phyloP scores from a whole-genome alignment of 1,284 basidiomycete species.

The Austroboletus novae-zelandiae region DNA sequence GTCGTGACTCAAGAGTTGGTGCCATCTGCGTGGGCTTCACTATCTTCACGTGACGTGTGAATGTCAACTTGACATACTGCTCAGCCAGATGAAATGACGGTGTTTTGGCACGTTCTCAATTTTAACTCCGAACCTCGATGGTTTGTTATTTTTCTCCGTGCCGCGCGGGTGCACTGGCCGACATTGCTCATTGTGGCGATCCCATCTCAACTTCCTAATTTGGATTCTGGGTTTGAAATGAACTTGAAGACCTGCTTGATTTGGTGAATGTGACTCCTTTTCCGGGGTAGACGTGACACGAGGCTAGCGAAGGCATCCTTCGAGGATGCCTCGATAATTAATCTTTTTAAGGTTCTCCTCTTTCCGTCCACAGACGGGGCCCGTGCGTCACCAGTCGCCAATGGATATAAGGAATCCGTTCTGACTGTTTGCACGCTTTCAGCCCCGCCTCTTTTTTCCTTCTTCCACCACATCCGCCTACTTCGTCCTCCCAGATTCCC shows the following conservation, averaged over 20 bases:
- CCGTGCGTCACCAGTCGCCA: constrained; percentile 26
- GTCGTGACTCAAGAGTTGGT: too few species aligned
- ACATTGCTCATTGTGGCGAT: constrained; percentile 7
- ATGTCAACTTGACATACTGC: neutral
- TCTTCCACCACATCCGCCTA: constrained; percentile 14
- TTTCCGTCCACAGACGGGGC: constrained; percentile 22
- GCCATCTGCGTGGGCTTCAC: too few species aligned
- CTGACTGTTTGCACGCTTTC: constrained; percentile 9
- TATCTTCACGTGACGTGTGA: neutral
- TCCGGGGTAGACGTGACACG: constrained; percentile 10
- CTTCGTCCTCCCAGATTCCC: constrained; percentile 16
- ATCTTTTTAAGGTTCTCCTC: constrained; percentile 15
- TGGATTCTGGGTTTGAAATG: constrained; percentile 16
- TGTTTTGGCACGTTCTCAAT: neutral
- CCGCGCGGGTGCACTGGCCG: neutral
- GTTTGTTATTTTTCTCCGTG: neutral
- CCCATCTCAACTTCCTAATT: constrained; percentile 17
- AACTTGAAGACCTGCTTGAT: constrained; percentile 31
- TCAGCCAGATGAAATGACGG: neutral
- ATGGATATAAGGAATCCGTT: constrained; percentile 25
- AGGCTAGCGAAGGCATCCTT: constrained; percentile 19
- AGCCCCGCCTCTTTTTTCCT: constrained; percentile 7
- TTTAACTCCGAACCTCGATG: neutral
- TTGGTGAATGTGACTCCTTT: constrained; percentile 15
- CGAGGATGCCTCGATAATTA: constrained; percentile 19